Conservation (phyloP, 345 rosid genomes). For the Citrus reticulata region DNA sequence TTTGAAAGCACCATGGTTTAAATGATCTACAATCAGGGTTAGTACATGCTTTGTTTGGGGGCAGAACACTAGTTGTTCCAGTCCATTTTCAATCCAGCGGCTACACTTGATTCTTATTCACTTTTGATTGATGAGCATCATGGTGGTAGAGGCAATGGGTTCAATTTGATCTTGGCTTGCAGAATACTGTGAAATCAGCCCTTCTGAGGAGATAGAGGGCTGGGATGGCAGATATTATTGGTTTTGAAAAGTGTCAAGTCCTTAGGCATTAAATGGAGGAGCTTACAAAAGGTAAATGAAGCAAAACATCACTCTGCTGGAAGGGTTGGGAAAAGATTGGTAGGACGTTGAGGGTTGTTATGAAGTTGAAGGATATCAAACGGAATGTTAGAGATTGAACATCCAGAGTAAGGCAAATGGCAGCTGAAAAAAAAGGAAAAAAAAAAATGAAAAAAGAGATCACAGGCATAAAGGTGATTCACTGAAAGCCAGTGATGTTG, state of each 20-base stretch:
- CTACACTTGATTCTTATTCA: not conserved
- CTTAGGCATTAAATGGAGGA: not conserved
- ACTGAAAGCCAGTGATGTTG: not conserved
- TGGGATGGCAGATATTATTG: not conserved
- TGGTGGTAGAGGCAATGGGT: not conserved
- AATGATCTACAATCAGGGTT: not conserved
- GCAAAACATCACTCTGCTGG: not conserved
- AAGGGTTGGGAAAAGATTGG: not conserved
- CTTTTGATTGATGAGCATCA: not conserved
- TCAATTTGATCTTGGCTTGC: not conserved
- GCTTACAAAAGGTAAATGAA: not conserved
- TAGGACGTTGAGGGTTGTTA: not conserved
- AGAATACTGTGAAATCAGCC: not conserved
- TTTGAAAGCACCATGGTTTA: not conserved
- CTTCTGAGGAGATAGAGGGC: not conserved
- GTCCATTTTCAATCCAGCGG: not conserved
- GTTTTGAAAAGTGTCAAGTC: not conserved
- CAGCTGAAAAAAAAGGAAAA: not conserved
- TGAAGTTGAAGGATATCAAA: not conserved
- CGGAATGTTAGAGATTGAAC: not conserved
- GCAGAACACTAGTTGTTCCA: not conserved
- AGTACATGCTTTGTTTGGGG: not conserved
- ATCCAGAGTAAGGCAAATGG: not conserved
- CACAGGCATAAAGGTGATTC: not conserved
- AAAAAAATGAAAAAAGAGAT: not conserved